Base-by-base conservation (phyloP, 2,329 filamentous ascomycete species). In the Parastagonospora nodorum region DNA sequence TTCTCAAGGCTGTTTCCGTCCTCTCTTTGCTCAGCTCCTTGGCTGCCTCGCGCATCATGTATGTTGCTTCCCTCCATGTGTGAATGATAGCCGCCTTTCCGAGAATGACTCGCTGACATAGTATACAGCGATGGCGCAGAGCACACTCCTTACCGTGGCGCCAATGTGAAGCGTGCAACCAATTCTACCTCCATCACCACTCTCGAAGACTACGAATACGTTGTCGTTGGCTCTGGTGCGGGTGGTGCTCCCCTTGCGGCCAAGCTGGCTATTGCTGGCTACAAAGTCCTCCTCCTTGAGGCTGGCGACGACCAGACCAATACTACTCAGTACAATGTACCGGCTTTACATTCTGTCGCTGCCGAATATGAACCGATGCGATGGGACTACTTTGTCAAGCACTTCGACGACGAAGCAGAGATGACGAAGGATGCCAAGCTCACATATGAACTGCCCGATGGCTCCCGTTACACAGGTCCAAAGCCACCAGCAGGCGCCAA, bases 311-410 rank as follows among this genome's bases (percentile, higher is more conserved):
- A 86, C 54, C 77, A 83, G 51, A 80, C 77, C 15, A 71, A 75
- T 42, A 69, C 71, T 8, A 70, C 74, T 38, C 75, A 80, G 56
- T 77, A 80, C 43, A 76, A 79, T 10, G 76, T 84, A 2, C 81
- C 83, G 2, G 78, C 80, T 2, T 74, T 82, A 49, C 77, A 82
- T 19, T 74, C 77, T 45, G 74, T 78, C n/a, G 77, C 81, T 2
- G 80, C 78, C 5, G 80, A 86, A 55, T 80, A 84, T 47, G 75
- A 75, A 15, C 74, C 77, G 2, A 79, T 83, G 60, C 72, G 77
- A 38, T 87, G 84, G 84, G 80, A 85, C 60, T 87, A 80, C 67
- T 87, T 81, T 51, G 81, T 85, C 8, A 79, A 79, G 31, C 84
- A 86, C 61, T 86, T 84, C 61, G 73, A 75, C 3, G 77, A 85